Percentiles rank a stretch among this genome's conserved stretches.
These are phyloP conservation scores for Phragmites australis DNA, from an alignment of 176 grass and related monocot genomes.

Conservation along the genomic window DNA sequence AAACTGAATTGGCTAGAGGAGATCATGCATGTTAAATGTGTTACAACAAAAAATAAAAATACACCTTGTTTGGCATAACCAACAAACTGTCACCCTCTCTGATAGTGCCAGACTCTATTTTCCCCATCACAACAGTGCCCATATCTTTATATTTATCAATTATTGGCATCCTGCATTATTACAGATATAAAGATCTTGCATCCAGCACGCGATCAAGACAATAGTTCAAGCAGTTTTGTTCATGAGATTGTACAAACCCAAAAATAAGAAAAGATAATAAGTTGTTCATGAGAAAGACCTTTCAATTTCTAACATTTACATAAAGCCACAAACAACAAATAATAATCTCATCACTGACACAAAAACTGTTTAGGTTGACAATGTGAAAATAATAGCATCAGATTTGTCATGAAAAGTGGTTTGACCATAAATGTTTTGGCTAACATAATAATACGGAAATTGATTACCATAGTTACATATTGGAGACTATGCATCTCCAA, in stretches of 20 bases:
- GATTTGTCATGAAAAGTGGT: constrained; percentile 9
- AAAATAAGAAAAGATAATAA: neutral
- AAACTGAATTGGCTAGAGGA: constrained; percentile 13
- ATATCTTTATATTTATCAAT: constrained; percentile 99
- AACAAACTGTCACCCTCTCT: constrained; percentile 82
- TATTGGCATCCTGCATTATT: constrained; percentile 76
- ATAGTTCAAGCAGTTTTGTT: neutral
- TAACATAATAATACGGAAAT: neutral
- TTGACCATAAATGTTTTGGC: neutral
- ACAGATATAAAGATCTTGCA: neutral
- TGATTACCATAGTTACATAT: neutral
- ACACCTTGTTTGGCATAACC: constrained; percentile 94
- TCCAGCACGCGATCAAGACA: constrained; percentile 25
- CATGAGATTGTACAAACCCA: neutral
- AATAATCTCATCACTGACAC: neutral
- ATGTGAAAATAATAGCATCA: constrained; percentile 6
- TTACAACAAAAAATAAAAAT: neutral
- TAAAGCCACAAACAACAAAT: neutral
- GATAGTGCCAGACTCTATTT: constrained; percentile 87
- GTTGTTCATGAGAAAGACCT: neutral
- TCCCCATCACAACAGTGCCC: constrained; percentile 94
- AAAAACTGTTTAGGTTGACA: neutral
- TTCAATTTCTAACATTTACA: neutral
- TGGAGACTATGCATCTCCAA: neutral
- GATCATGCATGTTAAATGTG: neutral